Percentiles rank a stretch among this genome's conserved stretches.
Evolutionary conservation across 2,329 filamentous ascomycete species (phyloP).

Genomic region (Fusarium sp.): DNA sequence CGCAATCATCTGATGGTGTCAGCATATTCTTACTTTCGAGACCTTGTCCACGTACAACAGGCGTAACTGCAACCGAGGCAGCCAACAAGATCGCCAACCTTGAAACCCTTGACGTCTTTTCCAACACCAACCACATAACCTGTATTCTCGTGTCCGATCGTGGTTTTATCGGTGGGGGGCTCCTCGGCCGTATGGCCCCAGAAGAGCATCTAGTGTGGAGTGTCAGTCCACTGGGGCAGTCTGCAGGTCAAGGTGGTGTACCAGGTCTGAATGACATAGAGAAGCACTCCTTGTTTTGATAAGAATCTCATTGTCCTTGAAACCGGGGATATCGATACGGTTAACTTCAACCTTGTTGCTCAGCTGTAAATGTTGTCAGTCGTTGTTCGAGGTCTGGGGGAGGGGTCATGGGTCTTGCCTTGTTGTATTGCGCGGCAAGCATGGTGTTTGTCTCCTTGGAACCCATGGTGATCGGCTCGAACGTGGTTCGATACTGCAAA

Average conservation of each 20-base stretch:
- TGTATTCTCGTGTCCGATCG: constrained; percentile 58
- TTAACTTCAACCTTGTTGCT: background rate
- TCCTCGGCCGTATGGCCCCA: background rate
- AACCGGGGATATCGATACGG: background rate
- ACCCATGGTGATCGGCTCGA: background rate
- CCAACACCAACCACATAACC: constrained; percentile 54
- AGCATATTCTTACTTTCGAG: background rate
- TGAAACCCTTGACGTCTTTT: constrained; percentile 53
- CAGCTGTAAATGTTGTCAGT: background rate
- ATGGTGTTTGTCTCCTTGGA: background rate
- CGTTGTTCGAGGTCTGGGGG: background rate
- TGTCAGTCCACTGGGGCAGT: background rate
- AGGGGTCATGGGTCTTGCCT: background rate
- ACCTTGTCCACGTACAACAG: constrained; percentile 41
- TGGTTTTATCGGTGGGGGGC: background rate
- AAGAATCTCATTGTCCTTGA: background rate
- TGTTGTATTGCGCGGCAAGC: background rate
- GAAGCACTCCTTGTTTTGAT: background rate
- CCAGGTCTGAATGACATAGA: background rate
- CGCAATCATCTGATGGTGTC: constrained; percentile 14
- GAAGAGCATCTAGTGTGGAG: background rate
- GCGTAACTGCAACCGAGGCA: constrained; percentile 59
- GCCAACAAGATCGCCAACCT: constrained; percentile 57
- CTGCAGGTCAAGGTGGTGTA: background rate
- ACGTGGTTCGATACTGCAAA: background rate